Evolutionary conservation across 345 rosid genomes (phyloP).

Genomic region (Dovyalis caffra): DNA sequence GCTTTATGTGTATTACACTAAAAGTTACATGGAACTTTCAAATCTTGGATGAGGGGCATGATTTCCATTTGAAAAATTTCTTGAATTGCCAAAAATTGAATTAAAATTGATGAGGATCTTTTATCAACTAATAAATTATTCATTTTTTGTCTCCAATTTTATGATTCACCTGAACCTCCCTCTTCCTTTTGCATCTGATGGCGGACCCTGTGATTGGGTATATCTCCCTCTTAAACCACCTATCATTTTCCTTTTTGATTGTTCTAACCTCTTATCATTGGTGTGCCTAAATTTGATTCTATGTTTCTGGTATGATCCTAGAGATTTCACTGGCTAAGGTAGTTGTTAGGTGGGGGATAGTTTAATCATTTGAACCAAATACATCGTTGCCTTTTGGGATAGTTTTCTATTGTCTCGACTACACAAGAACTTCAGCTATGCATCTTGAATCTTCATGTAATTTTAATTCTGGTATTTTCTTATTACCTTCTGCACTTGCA

Average conservation of each 20-base stretch:
- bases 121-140: not conserved
- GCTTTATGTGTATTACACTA: not conserved
- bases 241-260: too few relatives aligned
- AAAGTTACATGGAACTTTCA: not conserved
- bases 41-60: not conserved
- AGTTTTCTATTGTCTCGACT: not conserved
- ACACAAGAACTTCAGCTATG: not conserved
- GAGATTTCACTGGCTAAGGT: not conserved
- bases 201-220: not conserved
- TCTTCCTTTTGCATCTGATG: not conserved
- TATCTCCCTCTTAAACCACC: not conserved
- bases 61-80: not conserved
- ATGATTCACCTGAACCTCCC: not conserved
- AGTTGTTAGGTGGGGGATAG: slow-evolving; percentile 1
- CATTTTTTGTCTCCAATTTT: not conserved
- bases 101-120: not conserved
- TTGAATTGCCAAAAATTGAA: not conserved
- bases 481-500: slow-evolving; percentile 9
- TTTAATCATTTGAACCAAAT: not conserved
- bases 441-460: not conserved
- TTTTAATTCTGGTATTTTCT: not conserved
- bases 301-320: not conserved
- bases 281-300: not conserved
- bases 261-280: not conserved
- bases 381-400: not conserved